phyloP scores from a whole-genome alignment of 768 basidiomycete species.

The Lactarius sanguifluus region DNA sequence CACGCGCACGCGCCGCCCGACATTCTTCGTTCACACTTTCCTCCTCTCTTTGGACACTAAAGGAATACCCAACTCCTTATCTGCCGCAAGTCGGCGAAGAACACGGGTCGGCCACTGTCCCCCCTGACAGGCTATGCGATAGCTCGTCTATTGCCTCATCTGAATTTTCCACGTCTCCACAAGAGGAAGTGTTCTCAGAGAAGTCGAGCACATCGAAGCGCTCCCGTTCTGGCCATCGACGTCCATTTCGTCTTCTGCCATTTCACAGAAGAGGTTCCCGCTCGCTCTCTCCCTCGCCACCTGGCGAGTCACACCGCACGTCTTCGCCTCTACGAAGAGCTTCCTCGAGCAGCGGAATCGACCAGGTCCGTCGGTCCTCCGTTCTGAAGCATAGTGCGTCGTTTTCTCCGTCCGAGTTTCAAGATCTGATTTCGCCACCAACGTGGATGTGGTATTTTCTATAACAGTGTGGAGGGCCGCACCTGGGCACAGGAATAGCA shows the following conservation, averaged over 20 bases:
- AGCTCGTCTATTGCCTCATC: background rate
- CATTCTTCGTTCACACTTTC: constrained; percentile 3
- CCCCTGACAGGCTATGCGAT: background rate
- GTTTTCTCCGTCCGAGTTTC: background rate
- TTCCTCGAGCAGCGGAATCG: background rate
- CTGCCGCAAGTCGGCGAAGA: constrained; percentile 11
- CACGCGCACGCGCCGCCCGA: constrained; percentile 17
- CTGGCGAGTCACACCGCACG: background rate
- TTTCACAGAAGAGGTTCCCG: background rate
- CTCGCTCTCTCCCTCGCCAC: background rate
- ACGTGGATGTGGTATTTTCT: too few species aligned
- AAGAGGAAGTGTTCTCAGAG: background rate
- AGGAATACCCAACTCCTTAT: constrained; percentile 14
- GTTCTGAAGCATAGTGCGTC: constrained; percentile 10
- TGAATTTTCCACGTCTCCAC: background rate
- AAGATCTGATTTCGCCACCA: background rate
- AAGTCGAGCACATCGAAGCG: background rate
- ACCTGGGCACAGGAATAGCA: background rate
- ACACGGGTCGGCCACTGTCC: background rate
- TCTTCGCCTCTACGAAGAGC: background rate
- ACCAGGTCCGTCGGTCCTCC: background rate
- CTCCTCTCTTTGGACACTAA: constrained; percentile 16
- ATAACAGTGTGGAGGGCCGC: constrained; percentile 7
- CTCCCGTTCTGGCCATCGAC: background rate
- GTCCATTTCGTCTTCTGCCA: background rate